A percentile compares a stretch with the other conserved stretches of the same genome.
Evolutionary conservation across 306 rosid genomes (phyloP).

Genomic region (Carpinus fangiana): DNA sequence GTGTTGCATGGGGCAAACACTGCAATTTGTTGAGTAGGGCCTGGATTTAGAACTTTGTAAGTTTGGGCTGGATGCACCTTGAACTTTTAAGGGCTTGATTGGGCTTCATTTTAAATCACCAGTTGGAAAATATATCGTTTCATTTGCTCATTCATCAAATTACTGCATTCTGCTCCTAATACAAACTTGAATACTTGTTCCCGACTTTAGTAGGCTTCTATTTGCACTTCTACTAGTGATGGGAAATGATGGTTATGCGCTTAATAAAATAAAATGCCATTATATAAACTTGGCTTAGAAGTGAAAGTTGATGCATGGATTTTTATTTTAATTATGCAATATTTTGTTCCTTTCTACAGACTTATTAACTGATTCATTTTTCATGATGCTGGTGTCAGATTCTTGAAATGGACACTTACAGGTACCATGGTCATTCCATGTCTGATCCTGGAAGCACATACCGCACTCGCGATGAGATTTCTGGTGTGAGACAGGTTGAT

Average conservation of each 20-base stretch:
- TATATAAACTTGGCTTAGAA: constrained; percentile 10
- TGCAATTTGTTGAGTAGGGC: background rate
- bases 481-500: constrained; percentile 91
- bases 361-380: constrained; percentile 19
- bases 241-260: background rate
- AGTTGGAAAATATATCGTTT: background rate
- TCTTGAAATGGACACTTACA: constrained; percentile 97
- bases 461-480: constrained; percentile 94
- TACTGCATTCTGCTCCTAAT: background rate
- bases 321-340: constrained; percentile 1
- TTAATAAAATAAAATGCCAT: background rate
- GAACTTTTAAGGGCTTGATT: background rate
- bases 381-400: constrained; percentile 54
- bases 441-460: constrained; percentile 99
- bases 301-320: constrained; percentile 1
- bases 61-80: background rate
- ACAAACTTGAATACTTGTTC: background rate
- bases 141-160: background rate
- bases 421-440: constrained; percentile 99
- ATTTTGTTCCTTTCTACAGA: constrained; percentile 12
- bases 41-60: background rate
- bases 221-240: background rate
- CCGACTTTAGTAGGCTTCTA: background rate
- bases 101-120: background rate
- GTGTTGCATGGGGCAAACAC: background rate